Evolutionary conservation across 768 basidiomycete species (phyloP).

Genomic region (Suillus placidus): DNA sequence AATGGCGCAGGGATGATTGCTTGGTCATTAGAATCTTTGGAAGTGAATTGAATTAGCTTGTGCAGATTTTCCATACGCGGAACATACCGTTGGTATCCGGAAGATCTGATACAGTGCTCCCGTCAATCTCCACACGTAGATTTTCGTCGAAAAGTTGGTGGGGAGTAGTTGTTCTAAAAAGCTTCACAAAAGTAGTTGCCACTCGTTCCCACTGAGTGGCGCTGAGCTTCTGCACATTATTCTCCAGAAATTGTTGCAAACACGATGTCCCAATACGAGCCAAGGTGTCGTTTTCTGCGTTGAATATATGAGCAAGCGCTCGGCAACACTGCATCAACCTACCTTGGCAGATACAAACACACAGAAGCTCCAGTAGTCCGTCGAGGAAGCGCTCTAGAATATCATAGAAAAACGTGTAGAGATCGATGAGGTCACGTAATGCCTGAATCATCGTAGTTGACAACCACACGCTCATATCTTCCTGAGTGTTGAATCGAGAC

Average conservation of each 20-base stretch:
- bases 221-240: conserved; percentile 86
- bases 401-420: conserved; percentile 95
- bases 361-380: conserved; percentile 89
- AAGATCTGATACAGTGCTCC: conserved; percentile 47
- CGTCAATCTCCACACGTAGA: conserved; percentile 83
- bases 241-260: conserved; percentile 93
- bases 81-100: conserved; percentile 47
- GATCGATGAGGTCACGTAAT: conserved; percentile 89
- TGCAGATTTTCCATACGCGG: neutral
- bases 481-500: conserved; percentile 91
- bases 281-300: conserved; percentile 92
- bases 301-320: conserved; percentile 13
- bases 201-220: conserved; percentile 88
- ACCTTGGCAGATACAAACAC: conserved; percentile 99
- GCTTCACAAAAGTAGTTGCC: conserved; percentile 87
- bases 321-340: conserved; percentile 2
- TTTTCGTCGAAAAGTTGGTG: conserved; percentile 95
- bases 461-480: conserved; percentile 99
- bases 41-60: conserved; percentile 19
- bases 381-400: conserved; percentile 89
- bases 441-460: conserved; percentile 99
- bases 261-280: conserved; percentile 98
- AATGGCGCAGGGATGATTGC: conserved; percentile 87
- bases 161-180: conserved; percentile 98
- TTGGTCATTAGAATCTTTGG: conserved; percentile 61